Evolutionary conservation across 169 alveolate genomes (phyloP), one percentile per base, ranked within the genome.

Genomic region (Toxoplasma gondii): DNA sequence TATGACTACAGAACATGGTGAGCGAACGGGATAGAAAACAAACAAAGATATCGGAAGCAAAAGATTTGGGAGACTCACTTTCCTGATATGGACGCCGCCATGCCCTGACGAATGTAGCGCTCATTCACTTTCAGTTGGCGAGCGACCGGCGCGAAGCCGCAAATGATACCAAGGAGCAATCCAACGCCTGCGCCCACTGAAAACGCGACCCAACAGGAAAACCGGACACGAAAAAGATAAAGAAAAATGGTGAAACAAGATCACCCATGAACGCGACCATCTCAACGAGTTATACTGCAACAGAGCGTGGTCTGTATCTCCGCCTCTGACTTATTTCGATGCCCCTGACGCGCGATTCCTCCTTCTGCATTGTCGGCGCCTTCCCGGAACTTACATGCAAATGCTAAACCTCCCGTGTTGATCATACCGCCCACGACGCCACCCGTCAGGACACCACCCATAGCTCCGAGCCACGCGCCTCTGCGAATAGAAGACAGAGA

Each of bases 121-220:
- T 95, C 97, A 70, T 95, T 95, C 95, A 95, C 94, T 80, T 94
- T 95, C 53, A 95, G 92, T 39, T 95, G 95, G 17, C 97, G 88
- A 41, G 97, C 97, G 38, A 95, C 70, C 24, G 97, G 97, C 31
- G 95, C 93, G 49, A 95, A 95, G 38, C 97, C 97, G 86, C 88
- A 91, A 24, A 95, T 94, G 81, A 95, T 88, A 17, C 97, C 97
- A 19, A 95, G 87, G 39, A 95, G 88, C 81, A 94, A 74, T n/a
- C 97, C 97, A 38, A 94, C 67, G 31, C 82, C 83, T 67, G 91
- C 84, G 22, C 97, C 97, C 74, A 95, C 95, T 86, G 94, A 45
- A 92, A 92, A 88, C 39, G 87, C 88, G 36, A 74, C 0, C 1
- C 27, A 17, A 54, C 44, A 45, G 44, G 43, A 86, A 70, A 17